Percentiles rank a stretch among this genome's conserved stretches.
phyloP scores from a whole-genome alignment of 2,329 filamentous ascomycete species.

The Aspergillus pseudotamarii region DNA sequence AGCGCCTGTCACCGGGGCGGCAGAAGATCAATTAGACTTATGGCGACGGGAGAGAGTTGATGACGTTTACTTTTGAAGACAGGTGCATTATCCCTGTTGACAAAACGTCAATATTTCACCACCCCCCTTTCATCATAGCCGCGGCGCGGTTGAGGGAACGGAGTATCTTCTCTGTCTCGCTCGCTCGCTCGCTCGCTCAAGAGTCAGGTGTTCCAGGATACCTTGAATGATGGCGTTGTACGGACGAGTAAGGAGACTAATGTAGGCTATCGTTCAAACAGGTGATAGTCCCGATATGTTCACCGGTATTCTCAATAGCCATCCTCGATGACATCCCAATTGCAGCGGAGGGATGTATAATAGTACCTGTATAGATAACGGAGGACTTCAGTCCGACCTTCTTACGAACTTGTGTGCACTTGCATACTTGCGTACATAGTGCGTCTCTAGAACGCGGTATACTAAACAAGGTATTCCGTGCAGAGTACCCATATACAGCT shows the following conservation, averaged over 20 bases:
- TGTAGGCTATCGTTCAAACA: background rate
- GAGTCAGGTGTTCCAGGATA: background rate
- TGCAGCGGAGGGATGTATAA: background rate
- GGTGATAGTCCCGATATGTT: background rate
- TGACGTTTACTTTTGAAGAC: slow-evolving; percentile 2
- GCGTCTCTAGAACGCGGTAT: background rate
- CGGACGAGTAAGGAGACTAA: background rate
- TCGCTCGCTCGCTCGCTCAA: background rate
- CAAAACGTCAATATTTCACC: background rate
- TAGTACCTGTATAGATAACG: background rate
- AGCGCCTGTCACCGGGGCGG: slow-evolving; percentile 2
- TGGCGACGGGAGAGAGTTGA: background rate
- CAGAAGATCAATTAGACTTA: slow-evolving; percentile 5
- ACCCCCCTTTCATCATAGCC: background rate
- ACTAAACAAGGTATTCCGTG: background rate
- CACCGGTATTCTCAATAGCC: background rate
- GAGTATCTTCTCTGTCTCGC: background rate
- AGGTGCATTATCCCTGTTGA: background rate
- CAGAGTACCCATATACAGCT: background rate
- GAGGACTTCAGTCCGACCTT: slow-evolving; percentile 1
- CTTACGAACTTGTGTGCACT: background rate
- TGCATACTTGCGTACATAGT: background rate
- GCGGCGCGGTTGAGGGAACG: background rate
- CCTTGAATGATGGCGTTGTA: background rate
- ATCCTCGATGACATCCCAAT: background rate